phyloP scores from a whole-genome alignment of 164 flowering plant species.

The Cinnamomum micranthum region DNA sequence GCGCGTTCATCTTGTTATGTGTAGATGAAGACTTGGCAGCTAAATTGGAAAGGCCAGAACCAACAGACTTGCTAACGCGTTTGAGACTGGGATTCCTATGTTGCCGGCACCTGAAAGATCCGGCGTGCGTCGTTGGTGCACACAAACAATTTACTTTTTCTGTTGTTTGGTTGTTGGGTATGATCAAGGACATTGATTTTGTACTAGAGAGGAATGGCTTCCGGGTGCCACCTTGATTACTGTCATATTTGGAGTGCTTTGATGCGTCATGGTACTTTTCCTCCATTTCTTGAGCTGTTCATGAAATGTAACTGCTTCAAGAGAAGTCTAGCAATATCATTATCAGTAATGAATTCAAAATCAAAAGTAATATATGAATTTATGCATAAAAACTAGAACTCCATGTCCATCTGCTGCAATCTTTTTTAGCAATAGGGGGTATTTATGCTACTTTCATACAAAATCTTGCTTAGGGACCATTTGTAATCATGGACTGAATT shows the following conservation, averaged over 20 bases:
- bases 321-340: neutral
- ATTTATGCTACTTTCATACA: neutral
- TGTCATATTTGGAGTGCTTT: neutral
- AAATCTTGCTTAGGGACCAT: no score
- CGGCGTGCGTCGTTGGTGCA: slow-evolving; percentile 38
- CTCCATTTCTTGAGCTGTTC: neutral
- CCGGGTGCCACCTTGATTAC: neutral
- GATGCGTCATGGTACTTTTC: neutral
- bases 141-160: slow-evolving; percentile 27
- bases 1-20: neutral
- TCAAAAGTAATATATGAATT: neutral
- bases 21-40: slow-evolving; percentile 8
- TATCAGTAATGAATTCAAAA: no score
- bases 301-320: neutral
- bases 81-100: slow-evolving; percentile 19
- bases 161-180: slow-evolving; percentile 14
- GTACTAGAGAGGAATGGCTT: neutral
- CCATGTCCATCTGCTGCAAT: neutral
- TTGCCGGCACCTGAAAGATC: slow-evolving; percentile 41
- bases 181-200: neutral
- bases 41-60: slow-evolving; percentile 26
- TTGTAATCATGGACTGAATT: no score
- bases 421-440: neutral
- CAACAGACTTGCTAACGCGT: slow-evolving; percentile 22
- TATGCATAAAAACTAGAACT: neutral